phyloP scores from a whole-genome alignment of 2,329 filamentous ascomycete genomes.

The Fusarium nisikadoi region DNA sequence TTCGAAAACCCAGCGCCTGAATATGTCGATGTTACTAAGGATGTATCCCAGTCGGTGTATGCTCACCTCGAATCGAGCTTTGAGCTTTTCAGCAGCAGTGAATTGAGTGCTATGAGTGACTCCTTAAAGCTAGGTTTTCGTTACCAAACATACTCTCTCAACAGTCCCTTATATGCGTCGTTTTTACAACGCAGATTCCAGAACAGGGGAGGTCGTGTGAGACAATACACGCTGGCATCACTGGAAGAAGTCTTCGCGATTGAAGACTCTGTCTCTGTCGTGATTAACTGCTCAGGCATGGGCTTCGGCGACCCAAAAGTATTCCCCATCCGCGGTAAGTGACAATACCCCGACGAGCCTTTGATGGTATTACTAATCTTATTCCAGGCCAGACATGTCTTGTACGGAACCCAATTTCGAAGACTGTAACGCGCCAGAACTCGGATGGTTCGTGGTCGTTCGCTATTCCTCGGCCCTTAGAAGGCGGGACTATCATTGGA shows the following conservation, averaged over 20 bases:
- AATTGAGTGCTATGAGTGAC: background rate
- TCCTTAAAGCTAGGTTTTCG: background rate
- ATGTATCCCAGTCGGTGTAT: background rate
- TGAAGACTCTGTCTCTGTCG: background rate
- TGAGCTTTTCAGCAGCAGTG: background rate
- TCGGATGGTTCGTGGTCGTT: conserved; percentile 1
- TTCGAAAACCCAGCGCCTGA: background rate
- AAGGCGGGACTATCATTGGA: background rate
- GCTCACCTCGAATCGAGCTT: background rate
- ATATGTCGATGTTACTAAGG: background rate
- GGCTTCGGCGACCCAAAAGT: background rate
- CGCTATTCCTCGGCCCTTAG: conserved; percentile 2
- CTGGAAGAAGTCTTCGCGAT: background rate
- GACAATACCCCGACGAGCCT: accelerated
- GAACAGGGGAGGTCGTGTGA: background rate
- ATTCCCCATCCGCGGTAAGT: background rate
- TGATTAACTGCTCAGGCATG: conserved; percentile 1
- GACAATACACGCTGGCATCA: background rate
- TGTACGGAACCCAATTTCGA: background rate
- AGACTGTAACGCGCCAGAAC: background rate
- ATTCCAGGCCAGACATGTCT: conserved; percentile 2
- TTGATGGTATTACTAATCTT: background rate
- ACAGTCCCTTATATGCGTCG: background rate
- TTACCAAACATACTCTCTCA: conserved; percentile 3
- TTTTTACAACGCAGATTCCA: conserved; percentile 1